phyloP scores from a whole-genome alignment of 176 grass and related monocot genomes.

The Avena atlantica region DNA sequence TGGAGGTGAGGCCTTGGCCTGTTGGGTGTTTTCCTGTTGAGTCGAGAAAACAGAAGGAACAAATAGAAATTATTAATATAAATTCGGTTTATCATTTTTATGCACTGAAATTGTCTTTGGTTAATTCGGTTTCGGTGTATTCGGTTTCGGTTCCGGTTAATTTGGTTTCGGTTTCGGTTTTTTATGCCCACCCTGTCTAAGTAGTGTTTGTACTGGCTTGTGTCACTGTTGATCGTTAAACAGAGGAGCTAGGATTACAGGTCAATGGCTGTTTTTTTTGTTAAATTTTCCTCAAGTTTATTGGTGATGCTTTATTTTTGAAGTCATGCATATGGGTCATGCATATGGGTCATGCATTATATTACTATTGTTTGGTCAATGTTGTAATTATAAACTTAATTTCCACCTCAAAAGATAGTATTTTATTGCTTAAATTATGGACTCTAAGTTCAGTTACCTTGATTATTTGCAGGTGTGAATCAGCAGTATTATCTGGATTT shows the following conservation, averaged over 20 bases:
- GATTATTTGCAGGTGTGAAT: slow-evolving; percentile 74
- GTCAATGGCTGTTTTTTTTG: background rate
- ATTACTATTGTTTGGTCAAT: background rate
- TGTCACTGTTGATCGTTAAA: background rate
- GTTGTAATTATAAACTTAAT: slow-evolving; percentile 14
- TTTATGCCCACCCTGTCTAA: background rate
- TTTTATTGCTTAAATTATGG: slow-evolving; percentile 14
- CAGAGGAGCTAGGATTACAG: background rate
- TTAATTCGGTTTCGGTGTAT: no score
- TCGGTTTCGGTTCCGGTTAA: no score
- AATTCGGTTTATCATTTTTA: no score
- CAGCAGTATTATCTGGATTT: slow-evolving; percentile 92
- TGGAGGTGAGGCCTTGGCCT: no score
- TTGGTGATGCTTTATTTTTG: slow-evolving; percentile 13
- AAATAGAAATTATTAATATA: no score
- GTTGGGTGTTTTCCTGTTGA: no score
- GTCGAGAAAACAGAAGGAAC: no score
- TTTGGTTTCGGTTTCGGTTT: no score
- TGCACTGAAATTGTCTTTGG: no score
- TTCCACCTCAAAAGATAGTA: slow-evolving; percentile 13
- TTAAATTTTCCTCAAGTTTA: background rate
- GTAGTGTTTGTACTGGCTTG: background rate
- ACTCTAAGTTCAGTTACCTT: slow-evolving; percentile 28
- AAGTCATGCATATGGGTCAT: background rate
- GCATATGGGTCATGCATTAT: slow-evolving; percentile 4